Evolutionary conservation across 2,329 filamentous ascomycete species (phyloP), one percentile per base, ranked within the genome.

Genomic region (Rhynchosporium agropyri): DNA sequence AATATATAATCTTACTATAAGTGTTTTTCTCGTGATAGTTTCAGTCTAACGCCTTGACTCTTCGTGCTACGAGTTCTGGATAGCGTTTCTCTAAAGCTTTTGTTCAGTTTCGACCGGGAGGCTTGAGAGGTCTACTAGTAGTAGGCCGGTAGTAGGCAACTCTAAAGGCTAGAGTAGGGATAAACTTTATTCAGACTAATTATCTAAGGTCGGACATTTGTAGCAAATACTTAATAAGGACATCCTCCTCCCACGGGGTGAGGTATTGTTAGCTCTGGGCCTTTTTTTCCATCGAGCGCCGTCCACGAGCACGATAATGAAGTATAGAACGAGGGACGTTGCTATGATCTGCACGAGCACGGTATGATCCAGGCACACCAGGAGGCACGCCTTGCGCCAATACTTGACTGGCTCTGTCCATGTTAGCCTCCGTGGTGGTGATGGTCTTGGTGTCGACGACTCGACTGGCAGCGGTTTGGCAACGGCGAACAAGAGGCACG

Each of bases 1-100:
- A 68, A 74, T 74, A 69, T 67, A 72, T 65, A 45, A 70, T 71
- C 65, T 75, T 74, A 33, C 71, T 68, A 66, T 66, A 60, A 40
- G 56, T 67, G 45, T 58, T 64, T 28, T 54, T 64, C 56, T 68
- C 55, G 40, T 68, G 42, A 29, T 61, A 63, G 59, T 65, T 36
- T 58, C 28, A 61, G 61, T 55, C 63, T 49, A 70, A 64, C 50
- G 58, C 61, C 63, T 45, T 61, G 33, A 43, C 60, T 63, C 60
- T 50, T 63, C 62, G 62, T 56, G 62, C 62, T 62, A 59, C 58
- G 31, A 70, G 63, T 58, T 55, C 59, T 63, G 60, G 66, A 63
- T 71, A 43, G 50, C 67, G 67, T 60, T 64, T 66, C 38, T 63
- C 3, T 51, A 68, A 68, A 51, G 61, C 63, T 45, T 49, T n/a